Evolutionary conservation across 2,329 filamentous ascomycete genomes (phyloP).

Genomic region (Aspergillus quadricinctus): DNA sequence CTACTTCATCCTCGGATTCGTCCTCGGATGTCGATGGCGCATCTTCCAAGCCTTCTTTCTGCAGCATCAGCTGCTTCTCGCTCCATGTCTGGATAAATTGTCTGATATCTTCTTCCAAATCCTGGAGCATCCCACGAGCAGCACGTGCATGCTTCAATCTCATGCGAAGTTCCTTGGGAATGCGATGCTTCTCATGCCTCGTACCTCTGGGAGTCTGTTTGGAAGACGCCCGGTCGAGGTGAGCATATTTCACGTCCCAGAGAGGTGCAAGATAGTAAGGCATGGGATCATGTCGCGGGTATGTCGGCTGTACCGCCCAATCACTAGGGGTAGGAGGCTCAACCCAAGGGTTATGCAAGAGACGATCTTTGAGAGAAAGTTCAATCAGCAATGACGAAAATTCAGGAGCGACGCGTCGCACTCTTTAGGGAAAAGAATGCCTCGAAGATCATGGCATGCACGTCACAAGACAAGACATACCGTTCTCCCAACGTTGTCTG

Average conservation of each 20-base stretch:
- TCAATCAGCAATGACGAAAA: conserved; percentile 17
- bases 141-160: conserved; percentile 75
- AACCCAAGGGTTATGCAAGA: conserved; percentile 80
- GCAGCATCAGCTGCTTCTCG: conserved; percentile 46
- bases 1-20: conserved; percentile 77
- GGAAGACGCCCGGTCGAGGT: conserved; percentile 34
- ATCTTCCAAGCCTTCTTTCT: conserved; percentile 43
- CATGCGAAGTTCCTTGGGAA: conserved; percentile 75
- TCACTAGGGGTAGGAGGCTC: conserved; percentile 77
- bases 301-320: conserved; percentile 77
- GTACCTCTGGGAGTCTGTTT: conserved; percentile 38
- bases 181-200: conserved; percentile 38
- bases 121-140: conserved; percentile 73
- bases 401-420: not conserved
- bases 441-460: not conserved
- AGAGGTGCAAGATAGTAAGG: conserved; percentile 86
- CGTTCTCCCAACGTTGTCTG: conserved; percentile 90
- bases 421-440: not conserved
- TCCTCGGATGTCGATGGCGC: conserved; percentile 39
- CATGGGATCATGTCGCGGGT: conserved; percentile 66
- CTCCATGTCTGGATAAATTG: conserved; percentile 65
- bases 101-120: conserved; percentile 79
- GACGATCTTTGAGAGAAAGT: conserved; percentile 58
- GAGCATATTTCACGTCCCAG: conserved; percentile 64
- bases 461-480: conserved; percentile 45